Evolutionary conservation across 306 rosid genomes (phyloP).

Genomic region (Lathyrus aphaca): DNA sequence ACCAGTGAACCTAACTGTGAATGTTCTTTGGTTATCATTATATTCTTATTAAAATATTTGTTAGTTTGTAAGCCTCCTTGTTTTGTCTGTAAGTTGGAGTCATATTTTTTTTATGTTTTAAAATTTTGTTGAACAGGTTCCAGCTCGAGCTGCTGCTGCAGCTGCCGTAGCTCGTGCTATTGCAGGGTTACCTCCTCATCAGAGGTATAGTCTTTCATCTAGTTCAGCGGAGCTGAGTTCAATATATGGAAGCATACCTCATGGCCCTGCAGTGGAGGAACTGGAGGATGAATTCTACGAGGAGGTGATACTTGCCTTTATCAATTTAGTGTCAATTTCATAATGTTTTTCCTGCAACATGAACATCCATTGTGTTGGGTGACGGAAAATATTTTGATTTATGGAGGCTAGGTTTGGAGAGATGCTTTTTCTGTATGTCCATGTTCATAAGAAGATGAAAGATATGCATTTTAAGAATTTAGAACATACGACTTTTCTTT

Average conservation of each 20-base stretch:
- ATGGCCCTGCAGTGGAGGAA: slow-evolving; percentile 68
- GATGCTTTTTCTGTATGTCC: slow-evolving; percentile 19
- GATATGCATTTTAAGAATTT: slow-evolving; percentile 30
- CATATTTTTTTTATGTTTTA: slow-evolving; percentile 38
- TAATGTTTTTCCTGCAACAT: slow-evolving; percentile 43
- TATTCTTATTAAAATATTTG: slow-evolving; percentile 6
- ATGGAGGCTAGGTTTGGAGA: slow-evolving; percentile 35
- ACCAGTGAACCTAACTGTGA: slow-evolving; percentile 17
- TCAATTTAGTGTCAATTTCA: slow-evolving; percentile 43
- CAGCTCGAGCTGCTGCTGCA: slow-evolving; percentile 92
- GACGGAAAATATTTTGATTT: slow-evolving; percentile 22
- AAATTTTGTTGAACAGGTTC: slow-evolving; percentile 69
- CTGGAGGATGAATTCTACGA: slow-evolving; percentile 86
- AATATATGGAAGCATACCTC: slow-evolving; percentile 77
- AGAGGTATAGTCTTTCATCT: slow-evolving; percentile 76
- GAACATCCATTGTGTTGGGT: slow-evolving; percentile 34
- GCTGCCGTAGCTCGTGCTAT: slow-evolving; percentile 98
- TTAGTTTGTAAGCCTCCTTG: slow-evolving; percentile 10
- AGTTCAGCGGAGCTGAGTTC: slow-evolving; percentile 92
- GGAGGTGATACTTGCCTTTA: slow-evolving; percentile 75
- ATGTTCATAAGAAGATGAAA: slow-evolving; percentile 19
- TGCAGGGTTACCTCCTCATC: slow-evolving; percentile 96
- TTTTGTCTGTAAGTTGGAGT: slow-evolving; percentile 28
- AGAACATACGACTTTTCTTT: slow-evolving; percentile 19
- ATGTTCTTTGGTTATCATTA: slow-evolving; percentile 21